Conservation (phyloP, 345 rosid genomes). For the Heritiera littoralis region DNA sequence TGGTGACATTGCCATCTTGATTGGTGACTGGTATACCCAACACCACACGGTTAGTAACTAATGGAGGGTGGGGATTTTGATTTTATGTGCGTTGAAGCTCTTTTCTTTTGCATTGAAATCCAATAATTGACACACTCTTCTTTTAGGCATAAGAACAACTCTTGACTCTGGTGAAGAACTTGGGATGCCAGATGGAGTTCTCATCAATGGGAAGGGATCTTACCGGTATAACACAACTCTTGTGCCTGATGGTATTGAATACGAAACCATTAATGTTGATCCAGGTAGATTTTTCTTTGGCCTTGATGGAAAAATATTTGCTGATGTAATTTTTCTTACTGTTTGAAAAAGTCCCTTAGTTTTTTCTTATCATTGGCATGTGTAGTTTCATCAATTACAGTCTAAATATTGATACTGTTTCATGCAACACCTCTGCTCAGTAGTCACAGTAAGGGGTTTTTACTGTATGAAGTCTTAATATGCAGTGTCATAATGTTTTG, state of each 20-base stretch:
- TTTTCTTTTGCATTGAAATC: slow-evolving; percentile 7
- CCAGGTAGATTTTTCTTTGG: slow-evolving; percentile 51
- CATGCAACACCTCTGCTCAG: neutral
- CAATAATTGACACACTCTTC: slow-evolving; percentile 9
- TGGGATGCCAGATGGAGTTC: slow-evolving; percentile 96
- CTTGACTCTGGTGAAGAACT: slow-evolving; percentile 88
- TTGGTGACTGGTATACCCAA: slow-evolving; percentile 89
- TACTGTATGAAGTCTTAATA: slow-evolving; percentile 12
- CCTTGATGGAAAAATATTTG: neutral
- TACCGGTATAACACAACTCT: slow-evolving; percentile 65
- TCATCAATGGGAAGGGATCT: slow-evolving; percentile 95
- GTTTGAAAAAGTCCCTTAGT: neutral
- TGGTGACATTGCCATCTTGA: slow-evolving; percentile 59
- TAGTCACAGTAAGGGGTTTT: neutral
- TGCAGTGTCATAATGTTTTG: slow-evolving; percentile 23
- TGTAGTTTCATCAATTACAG: neutral
- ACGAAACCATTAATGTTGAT: slow-evolving; percentile 64
- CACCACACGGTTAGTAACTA: slow-evolving; percentile 68
- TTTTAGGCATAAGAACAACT: slow-evolving; percentile 63
- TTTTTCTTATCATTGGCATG: neutral
- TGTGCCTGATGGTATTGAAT: slow-evolving; percentile 78
- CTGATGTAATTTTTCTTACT: neutral
- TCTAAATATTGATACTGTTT: neutral
- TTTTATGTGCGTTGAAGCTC: neutral
- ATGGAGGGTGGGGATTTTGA: neutral